Percentiles rank a stretch among this genome's conserved stretches.
phyloP scores from a whole-genome alignment of 768 basidiomycete species.

The Psilocybe tampanensis region DNA sequence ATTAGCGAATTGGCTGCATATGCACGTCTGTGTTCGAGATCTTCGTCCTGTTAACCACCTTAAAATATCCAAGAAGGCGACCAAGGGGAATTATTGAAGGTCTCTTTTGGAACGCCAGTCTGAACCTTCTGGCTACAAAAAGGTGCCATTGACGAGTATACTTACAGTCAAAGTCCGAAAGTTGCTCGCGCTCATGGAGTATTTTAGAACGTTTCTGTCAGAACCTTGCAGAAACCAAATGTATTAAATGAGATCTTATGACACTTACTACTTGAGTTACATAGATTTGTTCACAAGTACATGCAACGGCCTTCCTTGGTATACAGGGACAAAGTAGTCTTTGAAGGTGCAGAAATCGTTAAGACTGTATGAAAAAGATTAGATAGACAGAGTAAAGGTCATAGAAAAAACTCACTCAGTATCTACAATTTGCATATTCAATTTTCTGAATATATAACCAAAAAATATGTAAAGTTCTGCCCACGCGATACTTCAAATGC shows the following conservation, averaged over 20 bases:
- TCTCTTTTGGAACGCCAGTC: conserved; percentile 57
- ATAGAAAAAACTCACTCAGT: conserved; percentile 25
- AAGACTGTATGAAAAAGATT: conserved; percentile 15
- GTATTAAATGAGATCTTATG: not conserved
- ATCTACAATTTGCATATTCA: conserved; percentile 36
- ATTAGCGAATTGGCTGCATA: too few species aligned
- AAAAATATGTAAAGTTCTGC: conserved; percentile 43
- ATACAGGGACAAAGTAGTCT: conserved; percentile 37
- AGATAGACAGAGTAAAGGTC: not conserved
- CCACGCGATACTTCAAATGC: conserved; percentile 38
- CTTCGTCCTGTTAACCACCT: conserved; percentile 34
- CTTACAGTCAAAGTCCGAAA: conserved; percentile 50
- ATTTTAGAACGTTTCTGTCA: conserved; percentile 30
- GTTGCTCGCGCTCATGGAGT: conserved; percentile 51
- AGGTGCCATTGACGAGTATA: conserved; percentile 57
- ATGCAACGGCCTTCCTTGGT: conserved; percentile 27
- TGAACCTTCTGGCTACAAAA: conserved; percentile 55
- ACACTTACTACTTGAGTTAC: not conserved
- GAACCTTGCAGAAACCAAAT: not conserved
- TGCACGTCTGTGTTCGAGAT: conserved; percentile 41
- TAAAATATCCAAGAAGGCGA: conserved; percentile 38
- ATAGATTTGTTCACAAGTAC: not conserved
- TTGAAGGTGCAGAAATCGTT: conserved; percentile 33
- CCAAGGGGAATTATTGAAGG: conserved; percentile 48
- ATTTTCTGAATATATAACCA: conserved; percentile 40